Percentiles rank a stretch among this genome's conserved stretches.
phyloP scores from a whole-genome alignment of 1,139 yeast species.

The Wickerhamiella pararugosa region DNA sequence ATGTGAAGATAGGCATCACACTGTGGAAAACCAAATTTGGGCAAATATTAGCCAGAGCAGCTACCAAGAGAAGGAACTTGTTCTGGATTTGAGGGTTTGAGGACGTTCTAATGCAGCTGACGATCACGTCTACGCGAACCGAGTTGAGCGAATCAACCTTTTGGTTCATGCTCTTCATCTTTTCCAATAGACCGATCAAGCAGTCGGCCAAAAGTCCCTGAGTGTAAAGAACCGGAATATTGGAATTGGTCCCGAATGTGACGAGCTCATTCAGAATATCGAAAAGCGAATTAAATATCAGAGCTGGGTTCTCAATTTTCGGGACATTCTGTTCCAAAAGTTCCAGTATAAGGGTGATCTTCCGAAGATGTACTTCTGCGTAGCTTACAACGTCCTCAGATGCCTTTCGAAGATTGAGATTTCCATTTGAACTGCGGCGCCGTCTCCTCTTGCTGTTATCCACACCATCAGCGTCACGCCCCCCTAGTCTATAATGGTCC shows the following conservation, averaged over 20 bases:
- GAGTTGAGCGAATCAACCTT: conserved; percentile 32
- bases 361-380: conserved; percentile 67
- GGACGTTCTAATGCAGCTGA: conserved; percentile 77
- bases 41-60: conserved; percentile 73
- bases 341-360: conserved; percentile 67
- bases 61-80: conserved; percentile 65
- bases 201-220: conserved; percentile 85
- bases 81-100: conserved; percentile 92
- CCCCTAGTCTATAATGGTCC: conserved; percentile 31
- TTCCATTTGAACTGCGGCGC: conserved; percentile 12
- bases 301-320: conserved; percentile 21
- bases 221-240: conserved; percentile 76
- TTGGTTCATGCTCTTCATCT: conserved; percentile 17
- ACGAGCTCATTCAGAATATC: conserved; percentile 71
- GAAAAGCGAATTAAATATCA: conserved; percentile 38
- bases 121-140: conserved; percentile 82
- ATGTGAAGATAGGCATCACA: conserved; percentile 97
- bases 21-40: conserved; percentile 90
- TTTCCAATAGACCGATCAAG: conserved; percentile 55
- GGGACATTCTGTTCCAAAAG: conserved; percentile 45
- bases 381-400: conserved; percentile 53
- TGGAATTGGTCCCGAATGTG: conserved; percentile 79
- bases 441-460: conserved; percentile 20
- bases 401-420: conserved; percentile 35
- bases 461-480: conserved; percentile 20